A percentile compares a stretch with the other conserved stretches of the same genome.
Conservation (phyloP, 2,329 filamentous ascomycete genomes). For the Diplodia scrobiculata region DNA sequence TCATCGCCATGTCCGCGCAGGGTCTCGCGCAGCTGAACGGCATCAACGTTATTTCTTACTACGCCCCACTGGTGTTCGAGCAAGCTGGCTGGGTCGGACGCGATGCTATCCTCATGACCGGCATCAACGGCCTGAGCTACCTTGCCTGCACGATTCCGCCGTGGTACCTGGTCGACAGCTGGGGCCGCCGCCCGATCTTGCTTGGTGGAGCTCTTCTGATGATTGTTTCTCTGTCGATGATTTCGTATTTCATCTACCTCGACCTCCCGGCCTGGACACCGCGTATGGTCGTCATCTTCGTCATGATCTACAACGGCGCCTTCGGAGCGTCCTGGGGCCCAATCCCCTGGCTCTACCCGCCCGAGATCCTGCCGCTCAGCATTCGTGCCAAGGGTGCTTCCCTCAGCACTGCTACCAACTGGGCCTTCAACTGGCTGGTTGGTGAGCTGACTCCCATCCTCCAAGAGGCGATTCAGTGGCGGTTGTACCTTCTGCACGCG, state of each 20-base stretch:
- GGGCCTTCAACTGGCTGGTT: conserved; percentile 98
- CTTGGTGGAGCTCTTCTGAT: conserved; percentile 87
- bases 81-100: conserved; percentile 94
- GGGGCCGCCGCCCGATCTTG: conserved; percentile 85
- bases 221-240: conserved; percentile 81
- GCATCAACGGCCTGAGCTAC: conserved; percentile 91
- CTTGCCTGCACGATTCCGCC: conserved; percentile 89
- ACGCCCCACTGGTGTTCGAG: conserved; percentile 94
- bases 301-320: conserved; percentile 97
- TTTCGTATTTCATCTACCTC: conserved; percentile 94
- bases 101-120: conserved; percentile 92
- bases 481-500: conserved; percentile 89
- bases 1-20: conserved; percentile 98
- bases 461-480: conserved; percentile 90
- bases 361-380: conserved; percentile 96
- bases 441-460: conserved; percentile 92
- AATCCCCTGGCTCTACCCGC: conserved; percentile 96
- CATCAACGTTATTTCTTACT: conserved; percentile 99
- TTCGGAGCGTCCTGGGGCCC: conserved; percentile 98
- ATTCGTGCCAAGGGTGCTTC: conserved; percentile 97
- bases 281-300: conserved; percentile 83
- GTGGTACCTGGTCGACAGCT: conserved; percentile 93
- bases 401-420: conserved; percentile 93
- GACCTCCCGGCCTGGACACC: conserved; percentile 73
- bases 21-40: conserved; percentile 94